Base-by-base conservation (phyloP, 148 eudicot genomes). In the Rhododendron williamsianum region DNA sequence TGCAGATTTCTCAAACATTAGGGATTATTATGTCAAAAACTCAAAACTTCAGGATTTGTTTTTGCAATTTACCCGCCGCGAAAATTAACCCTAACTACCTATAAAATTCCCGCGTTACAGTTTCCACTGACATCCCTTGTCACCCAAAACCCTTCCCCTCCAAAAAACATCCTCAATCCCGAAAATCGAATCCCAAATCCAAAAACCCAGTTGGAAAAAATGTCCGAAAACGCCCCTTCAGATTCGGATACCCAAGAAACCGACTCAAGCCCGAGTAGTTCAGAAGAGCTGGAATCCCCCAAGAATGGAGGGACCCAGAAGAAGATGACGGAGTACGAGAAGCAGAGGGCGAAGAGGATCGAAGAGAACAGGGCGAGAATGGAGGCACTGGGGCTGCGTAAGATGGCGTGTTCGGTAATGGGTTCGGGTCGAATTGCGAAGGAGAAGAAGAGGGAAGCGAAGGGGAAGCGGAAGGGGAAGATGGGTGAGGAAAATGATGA, bases 291-390 rank as follows among this genome's bases (percentile, higher is more conserved):
- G 1, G 80, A 87, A 43, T 76, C 88, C 81, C 91, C 76, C 25
- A 76, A 74, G 56, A 88, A 81, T 48, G 78, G 82, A 84, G 78
- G 69, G 16, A 87, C 23, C 69, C 54, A 71, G 36, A 69, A 87
- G 74, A 71, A 86, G 43, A 35, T 86, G 83, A 48, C 92, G 0
- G 89, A 92, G 16, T 96, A 96, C 81, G 98, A 96, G 89, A 92
- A 81, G 77, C 91, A 90, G 88, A 92, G 98, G 71, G 25, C 88
- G 91, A 85, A 85, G 79, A 91, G 92, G 76, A 94, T 96, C 41
- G 92, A 93, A 10, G 94, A 91, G 69, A 96, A 94, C 82, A 93
- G 81, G 69, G 93, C 89, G 1, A 91, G 94, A 89, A 92, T 94
- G 94, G 92, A 92, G 65, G 91, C 94, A 1, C 16, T 94, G 89